Base-by-base conservation (phyloP, 305 asterid genomes). In the Plantago lanceolata region DNA sequence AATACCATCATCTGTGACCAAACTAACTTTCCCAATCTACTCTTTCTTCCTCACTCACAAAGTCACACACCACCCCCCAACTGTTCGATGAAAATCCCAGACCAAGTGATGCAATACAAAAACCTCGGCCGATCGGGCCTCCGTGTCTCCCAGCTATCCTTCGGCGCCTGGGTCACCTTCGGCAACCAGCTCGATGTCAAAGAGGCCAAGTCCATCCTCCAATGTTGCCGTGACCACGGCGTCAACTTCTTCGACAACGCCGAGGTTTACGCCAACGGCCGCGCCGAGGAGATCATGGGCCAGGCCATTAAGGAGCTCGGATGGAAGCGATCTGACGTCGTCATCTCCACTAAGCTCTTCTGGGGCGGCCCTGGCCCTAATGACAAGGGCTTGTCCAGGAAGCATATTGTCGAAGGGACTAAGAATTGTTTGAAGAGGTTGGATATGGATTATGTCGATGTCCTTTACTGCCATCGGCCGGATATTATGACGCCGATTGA, bases 331-430 rank as follows among this genome's bases (percentile, higher is more conserved):
- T 84, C 93, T 20, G 99, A 93, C 61, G 53, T 93, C 19, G 99
- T 93, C 18, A 66, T 93, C 47, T 84, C 96, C 60, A 93, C 99
- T n/a, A 93, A 93, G 94, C 83, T 93, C 73, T 93, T 93, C 79
- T 93, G 99, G 99, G 99, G 99, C 3, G 97, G 99, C 2, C 72
- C 92, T 6, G 99, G 97, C 29, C 97, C 97, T 0, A 93, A 93
- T 50, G 97, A 90, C 68, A 93, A 87, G 77, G 97, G 99, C n/a
- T 59, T 90, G 31, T 90, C 97, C 1, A 75, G 99, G 37, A 90
- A 93, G 76, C 97, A 93, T 54, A 85, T 90, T 0, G 43, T 87
- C 0, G 99, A 93, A 58, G 99, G 99, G 49, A 89, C 97, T 0
- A 90, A 74, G 77, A 90, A 81, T 37, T 76, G 78, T 0, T 63